phyloP scores from a whole-genome alignment of 805 yeast species.

The Cyberlindnera japonica region DNA sequence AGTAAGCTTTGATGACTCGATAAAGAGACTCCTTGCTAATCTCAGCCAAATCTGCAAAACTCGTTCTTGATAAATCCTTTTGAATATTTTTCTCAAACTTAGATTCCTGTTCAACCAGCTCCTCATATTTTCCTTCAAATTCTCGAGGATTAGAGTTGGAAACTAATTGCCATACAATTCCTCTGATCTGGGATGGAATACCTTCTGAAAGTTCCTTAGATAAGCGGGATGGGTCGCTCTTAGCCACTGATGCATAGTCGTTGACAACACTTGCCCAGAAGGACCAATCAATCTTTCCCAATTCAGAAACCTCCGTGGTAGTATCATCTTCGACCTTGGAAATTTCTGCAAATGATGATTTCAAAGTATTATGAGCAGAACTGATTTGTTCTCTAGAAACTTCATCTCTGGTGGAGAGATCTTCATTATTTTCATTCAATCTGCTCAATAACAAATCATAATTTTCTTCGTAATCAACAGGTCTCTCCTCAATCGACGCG shows the following conservation, averaged over 20 bases:
- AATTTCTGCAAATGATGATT: constrained; percentile 24
- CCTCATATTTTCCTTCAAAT: constrained; percentile 31
- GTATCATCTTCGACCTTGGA: constrained; percentile 9
- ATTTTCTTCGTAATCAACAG: constrained; percentile 34
- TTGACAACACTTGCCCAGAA: constrained; percentile 84
- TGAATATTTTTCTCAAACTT: constrained; percentile 72
- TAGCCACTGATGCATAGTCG: constrained; percentile 67
- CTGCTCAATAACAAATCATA: constrained; percentile 61
- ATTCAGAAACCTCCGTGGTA: constrained; percentile 31
- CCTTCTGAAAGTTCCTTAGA: constrained; percentile 65
- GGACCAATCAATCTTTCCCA: constrained; percentile 62
- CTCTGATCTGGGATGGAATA: constrained; percentile 80
- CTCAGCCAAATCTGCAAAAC: constrained; percentile 57
- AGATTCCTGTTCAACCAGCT: constrained; percentile 49
- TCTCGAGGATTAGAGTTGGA: constrained; percentile 66
- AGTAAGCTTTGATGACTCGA: constrained; percentile 78
- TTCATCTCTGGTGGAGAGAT: constrained; percentile 45
- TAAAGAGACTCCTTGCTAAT: constrained; percentile 63
- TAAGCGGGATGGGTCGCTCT: constrained; percentile 55
- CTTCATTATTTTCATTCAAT: constrained; percentile 51
- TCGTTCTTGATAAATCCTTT: constrained; percentile 82
- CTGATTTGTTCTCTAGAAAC: constrained; percentile 49
- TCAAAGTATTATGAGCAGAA: constrained; percentile 44
- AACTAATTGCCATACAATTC: constrained; percentile 89
- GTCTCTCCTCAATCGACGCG: constrained; percentile 17